Percentiles rank a stretch among this genome's conserved stretches.
These are phyloP conservation scores for Neoboletus brunneissimus DNA, from an alignment of 768 basidiomycete species.

Conservation along the genomic window DNA sequence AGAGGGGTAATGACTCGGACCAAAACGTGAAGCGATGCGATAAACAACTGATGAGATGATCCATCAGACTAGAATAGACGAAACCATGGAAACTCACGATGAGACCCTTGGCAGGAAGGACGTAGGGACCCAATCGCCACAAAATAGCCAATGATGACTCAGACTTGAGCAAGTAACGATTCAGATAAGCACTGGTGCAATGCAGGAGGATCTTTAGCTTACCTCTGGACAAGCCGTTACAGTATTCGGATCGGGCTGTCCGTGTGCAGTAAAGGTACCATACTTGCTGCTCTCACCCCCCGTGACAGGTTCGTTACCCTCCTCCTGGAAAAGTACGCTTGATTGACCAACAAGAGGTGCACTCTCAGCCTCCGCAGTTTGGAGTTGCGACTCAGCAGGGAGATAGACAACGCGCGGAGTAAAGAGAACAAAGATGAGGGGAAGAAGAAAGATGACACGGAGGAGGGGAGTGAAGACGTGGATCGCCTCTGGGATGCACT, in stretches of 20 bases:
- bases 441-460: constrained; percentile 60
- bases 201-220: background rate
- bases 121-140: constrained; percentile 18
- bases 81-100: constrained; percentile 16
- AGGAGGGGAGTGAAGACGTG: constrained; percentile 58
- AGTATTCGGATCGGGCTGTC: constrained; percentile 7
- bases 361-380: constrained; percentile 19
- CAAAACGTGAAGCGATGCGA: constrained; percentile 65
- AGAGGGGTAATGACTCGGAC: constrained; percentile 76
- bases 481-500: constrained; percentile 38
- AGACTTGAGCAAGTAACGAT: background rate
- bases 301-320: constrained; percentile 35
- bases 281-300: constrained; percentile 54
- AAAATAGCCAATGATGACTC: constrained; percentile 18
- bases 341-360: constrained; percentile 36
- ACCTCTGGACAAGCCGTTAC: constrained; percentile 8
- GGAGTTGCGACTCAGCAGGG: constrained; percentile 17
- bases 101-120: constrained; percentile 21
- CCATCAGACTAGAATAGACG: constrained; percentile 1
- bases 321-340: constrained; percentile 55
- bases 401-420: constrained; percentile 67
- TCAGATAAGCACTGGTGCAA: background rate
- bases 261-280: constrained; percentile 58
- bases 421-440: constrained; percentile 57
- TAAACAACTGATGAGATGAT: constrained; percentile 47